Conservation (phyloP, 1,284 basidiomycete genomes). For the Pseudozyma sp. region DNA sequence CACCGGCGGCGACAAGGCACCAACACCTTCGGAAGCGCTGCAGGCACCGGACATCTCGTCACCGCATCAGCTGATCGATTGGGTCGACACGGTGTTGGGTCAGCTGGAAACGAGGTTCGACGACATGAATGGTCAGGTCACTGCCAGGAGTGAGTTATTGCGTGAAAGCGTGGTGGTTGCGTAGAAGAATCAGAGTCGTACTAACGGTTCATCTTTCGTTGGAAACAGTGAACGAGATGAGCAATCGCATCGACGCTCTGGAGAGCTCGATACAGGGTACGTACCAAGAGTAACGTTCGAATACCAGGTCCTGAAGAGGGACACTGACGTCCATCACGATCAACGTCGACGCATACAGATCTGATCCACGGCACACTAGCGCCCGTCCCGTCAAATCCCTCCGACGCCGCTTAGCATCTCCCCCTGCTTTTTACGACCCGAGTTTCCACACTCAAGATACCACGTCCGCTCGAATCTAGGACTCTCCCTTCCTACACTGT, state of each 20-base stretch:
- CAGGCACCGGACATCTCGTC: constrained; percentile 49
- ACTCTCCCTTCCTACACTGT: neutral
- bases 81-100: constrained; percentile 63
- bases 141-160: constrained; percentile 56
- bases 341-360: constrained; percentile 7
- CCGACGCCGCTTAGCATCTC: constrained; percentile 1
- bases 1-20: neutral
- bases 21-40: constrained; percentile 2
- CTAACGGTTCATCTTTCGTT: too few relatives aligned
- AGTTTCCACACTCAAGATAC: neutral
- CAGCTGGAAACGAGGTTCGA: constrained; percentile 62
- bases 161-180: neutral
- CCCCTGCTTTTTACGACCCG: neutral
- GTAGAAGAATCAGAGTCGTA: too few relatives aligned
- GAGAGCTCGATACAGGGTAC: constrained; percentile 64
- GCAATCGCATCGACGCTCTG: constrained; percentile 62
- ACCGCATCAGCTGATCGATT: constrained; percentile 66
- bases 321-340: neutral
- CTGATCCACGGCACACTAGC: constrained; percentile 42
- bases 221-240: constrained; percentile 66
- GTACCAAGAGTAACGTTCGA: neutral
- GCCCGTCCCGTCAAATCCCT: constrained; percentile 4
- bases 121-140: constrained; percentile 60
- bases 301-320: neutral
- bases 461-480: neutral